These are phyloP conservation scores for Chamaecrista fasciculata DNA, from an alignment of 306 rosid species.

Conservation along the genomic window DNA sequence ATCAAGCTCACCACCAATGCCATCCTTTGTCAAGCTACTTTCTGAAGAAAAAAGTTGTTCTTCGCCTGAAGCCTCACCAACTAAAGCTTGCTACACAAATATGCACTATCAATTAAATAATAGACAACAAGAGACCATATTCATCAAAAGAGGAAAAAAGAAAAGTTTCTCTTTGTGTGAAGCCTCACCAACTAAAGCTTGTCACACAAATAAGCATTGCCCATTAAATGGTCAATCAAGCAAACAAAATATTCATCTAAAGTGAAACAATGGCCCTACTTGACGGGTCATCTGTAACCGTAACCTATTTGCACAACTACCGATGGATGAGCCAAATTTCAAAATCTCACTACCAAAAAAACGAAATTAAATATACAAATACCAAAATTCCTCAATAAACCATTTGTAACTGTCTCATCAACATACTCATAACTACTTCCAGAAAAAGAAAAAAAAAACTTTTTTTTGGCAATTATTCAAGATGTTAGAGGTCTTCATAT, in stretches of 20 bases:
- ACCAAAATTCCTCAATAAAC: too few relatives aligned
- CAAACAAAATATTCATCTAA: conserved; percentile 9
- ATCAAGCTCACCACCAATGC: conserved; percentile 58
- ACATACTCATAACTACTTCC: conserved; percentile 2
- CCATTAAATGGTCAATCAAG: conserved; percentile 14
- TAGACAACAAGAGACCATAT: conserved; percentile 14
- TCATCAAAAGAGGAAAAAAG: conserved; percentile 31
- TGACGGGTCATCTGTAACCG: conserved; percentile 28
- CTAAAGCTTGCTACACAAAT: conserved; percentile 82
- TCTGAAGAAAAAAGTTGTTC: conserved; percentile 86
- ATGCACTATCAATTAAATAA: conserved; percentile 28
- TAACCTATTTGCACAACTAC: conserved; percentile 6
- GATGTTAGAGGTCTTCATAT: conserved; percentile 14
- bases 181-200: conserved; percentile 89
- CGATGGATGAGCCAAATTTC: conserved; percentile 22
- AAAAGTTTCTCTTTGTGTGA: conserved; percentile 77
- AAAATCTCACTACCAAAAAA: neutral
- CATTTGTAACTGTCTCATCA: too few relatives aligned
- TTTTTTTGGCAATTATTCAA: neutral
- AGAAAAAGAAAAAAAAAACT: neutral
- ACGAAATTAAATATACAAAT: neutral
- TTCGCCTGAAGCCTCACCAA: conserved; percentile 83
- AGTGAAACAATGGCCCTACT: neutral
- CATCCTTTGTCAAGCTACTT: conserved; percentile 50
- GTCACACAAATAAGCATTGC: conserved; percentile 43